Evolutionary conservation across 495 filamentous ascomycete species (phyloP).

Genomic region (Neurospora africana): DNA sequence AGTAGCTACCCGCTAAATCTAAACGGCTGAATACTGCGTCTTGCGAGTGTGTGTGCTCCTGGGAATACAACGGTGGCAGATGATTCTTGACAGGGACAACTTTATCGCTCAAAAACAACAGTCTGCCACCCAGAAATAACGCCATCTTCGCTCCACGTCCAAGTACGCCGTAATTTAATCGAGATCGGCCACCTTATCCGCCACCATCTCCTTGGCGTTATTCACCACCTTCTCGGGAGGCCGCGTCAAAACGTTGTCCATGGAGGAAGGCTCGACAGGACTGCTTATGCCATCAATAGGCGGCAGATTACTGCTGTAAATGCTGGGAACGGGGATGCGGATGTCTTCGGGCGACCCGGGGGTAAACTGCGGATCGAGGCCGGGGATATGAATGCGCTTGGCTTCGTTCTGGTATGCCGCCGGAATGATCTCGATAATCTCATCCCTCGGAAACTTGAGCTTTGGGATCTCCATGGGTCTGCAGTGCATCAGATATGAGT

Average conservation of each 20-base stretch:
- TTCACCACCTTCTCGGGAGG: slow-evolving; percentile 37
- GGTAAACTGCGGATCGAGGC: slow-evolving; percentile 34
- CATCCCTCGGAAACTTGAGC: slow-evolving; percentile 87
- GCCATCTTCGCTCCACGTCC: not conserved
- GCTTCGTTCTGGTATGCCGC: slow-evolving; percentile 94
- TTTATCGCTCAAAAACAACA: not conserved
- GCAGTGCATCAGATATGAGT: slow-evolving; percentile 98
- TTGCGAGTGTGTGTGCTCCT: not conserved
- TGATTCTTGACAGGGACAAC: not conserved
- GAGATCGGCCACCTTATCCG: slow-evolving; percentile 37
- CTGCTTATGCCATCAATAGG: slow-evolving; percentile 25
- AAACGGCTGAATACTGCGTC: not conserved
- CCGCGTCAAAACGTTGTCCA: slow-evolving; percentile 16
- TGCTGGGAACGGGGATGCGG: slow-evolving; percentile 61
- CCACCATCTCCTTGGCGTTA: slow-evolving; percentile 32
- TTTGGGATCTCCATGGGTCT: slow-evolving; percentile 91
- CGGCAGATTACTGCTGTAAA: slow-evolving; percentile 12
- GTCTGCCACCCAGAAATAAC: not conserved
- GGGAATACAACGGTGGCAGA: not conserved
- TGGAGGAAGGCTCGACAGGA: slow-evolving; percentile 17
- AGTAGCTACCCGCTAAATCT: not conserved
- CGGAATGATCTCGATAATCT: slow-evolving; percentile 98
- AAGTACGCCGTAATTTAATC: slow-evolving; percentile 17
- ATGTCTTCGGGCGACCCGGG: slow-evolving; percentile 76
- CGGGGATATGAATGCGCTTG: slow-evolving; percentile 60